Evolutionary conservation across 2,329 filamentous ascomycete genomes (phyloP), one percentile per base, ranked within the genome.

Genomic region (Neopestalotiopsis rosae): DNA sequence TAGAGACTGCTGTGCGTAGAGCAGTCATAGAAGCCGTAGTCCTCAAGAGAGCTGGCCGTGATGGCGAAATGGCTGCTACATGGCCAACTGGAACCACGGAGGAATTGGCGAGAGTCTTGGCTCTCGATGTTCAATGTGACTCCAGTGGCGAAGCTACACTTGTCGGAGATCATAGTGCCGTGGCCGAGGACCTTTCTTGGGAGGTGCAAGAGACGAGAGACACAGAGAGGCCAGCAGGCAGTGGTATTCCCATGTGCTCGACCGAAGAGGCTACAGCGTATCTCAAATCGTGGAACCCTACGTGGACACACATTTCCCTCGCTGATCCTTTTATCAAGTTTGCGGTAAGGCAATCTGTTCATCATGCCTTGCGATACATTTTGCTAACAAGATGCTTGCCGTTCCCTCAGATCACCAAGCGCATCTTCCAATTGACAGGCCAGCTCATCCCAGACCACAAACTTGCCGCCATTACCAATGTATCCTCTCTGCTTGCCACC

Each of bases 371-470:
- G n/a, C 45, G 9, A 59, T 28, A 30, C n/a, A 45, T 38, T 32
- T 14, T 57, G 62, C 72, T 74, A 66, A 77, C 61, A 59, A 6
- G 32, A 20, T 38, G 10, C n/a, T 24, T 24, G 9, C n/a, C 45
- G 34, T 52, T n/a, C 4, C 13, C 58, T 28, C 73, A 98, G 95
- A 86, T 96, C 72, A 83, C 91, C 75, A 97, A 97, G 82, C 91
- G 94, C 69, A 83, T 94, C 70, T 89, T 92, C 79, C 92, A 96
- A 79, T 85, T 97, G 70, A 95, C 92, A n/a, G 93, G 94, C 70
- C 88, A 90, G 70, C 88, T 89, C 69, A 85, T 97, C 72, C 85
- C 92, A 17, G 95, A 98, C 80, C 84, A 88, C 61, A 86, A 88
- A 73, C 87, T 97, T 70, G 81, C 83, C 64, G 82, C 84, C 59